Evolutionary conservation across 305 asterid genomes (phyloP), one percentile per base, ranked within the genome.

Genomic region (Vinca major): DNA sequence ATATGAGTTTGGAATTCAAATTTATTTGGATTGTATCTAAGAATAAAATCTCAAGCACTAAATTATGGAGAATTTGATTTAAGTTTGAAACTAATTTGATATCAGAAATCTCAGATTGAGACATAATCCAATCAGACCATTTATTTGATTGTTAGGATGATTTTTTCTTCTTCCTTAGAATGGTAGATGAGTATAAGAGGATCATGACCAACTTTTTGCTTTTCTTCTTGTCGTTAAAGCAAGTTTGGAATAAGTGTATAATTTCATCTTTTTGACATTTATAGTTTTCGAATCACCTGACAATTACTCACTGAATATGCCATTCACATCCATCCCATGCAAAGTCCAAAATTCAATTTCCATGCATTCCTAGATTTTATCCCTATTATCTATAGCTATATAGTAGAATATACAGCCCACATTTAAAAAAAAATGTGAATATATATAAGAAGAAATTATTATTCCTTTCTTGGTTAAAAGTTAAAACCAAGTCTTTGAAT

Each of bases 211-310:
- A 45, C 86, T 80, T 80, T 78, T 71, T 72, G 66, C 72, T 65
- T 84, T 78, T 62, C 67, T 13, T 67, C 66, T 77, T 78, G 65
- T 75, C 74, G 44, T 68, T 74, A 64, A 76, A 72, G 77, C 58
- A 74, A 71, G 67, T 51, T 51, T 66, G 61, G 66, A 58, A 69
- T 56, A 12, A 4, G 61, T 2, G 20, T 47, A 58, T 57, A 69
- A 33, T 58, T 62, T 8, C 17, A 17, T 13, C 3, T 57, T 47
- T 69, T 58, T 69, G 51, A 58, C 48, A 69, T 60, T 47, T 69
- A 3, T 51, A 26, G 64, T 3, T 47, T 40, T 56, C 56, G 47
- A 68, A 56, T 55, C 72, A 55, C 56, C 55, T 57, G 65, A 68
- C 20, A 55, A 21, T 21, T 41, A 13, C 19, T 7, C 26, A 7